Conservation (phyloP, 352 stramenopile genomes). For the Phytophthora pisi region DNA sequence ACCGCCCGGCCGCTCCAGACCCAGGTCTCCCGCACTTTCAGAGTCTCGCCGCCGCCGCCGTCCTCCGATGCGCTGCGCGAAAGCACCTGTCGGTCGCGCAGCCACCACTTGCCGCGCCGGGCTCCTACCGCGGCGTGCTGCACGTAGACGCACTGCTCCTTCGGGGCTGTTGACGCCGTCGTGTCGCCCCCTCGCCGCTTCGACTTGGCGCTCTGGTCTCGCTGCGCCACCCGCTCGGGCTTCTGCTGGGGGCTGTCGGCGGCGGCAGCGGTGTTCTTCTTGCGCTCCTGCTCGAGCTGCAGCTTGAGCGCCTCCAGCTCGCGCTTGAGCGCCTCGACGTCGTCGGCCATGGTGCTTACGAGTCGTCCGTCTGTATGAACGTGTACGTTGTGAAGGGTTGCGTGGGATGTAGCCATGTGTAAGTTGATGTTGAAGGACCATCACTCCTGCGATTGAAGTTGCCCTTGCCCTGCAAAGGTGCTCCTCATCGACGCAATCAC, state of each 20-base stretch:
- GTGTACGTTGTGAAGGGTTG: constrained; percentile 14
- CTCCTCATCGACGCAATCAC: neutral
- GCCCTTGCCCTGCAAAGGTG: neutral
- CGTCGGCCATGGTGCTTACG: constrained; percentile 31
- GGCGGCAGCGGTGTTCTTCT: constrained; percentile 22
- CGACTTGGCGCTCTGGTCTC: constrained; percentile 5
- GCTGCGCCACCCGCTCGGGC: constrained; percentile 10
- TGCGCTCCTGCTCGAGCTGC: constrained; percentile 53
- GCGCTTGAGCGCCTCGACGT: constrained; percentile 55
- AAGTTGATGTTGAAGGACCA: constrained; percentile 54
- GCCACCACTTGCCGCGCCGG: constrained; percentile 70
- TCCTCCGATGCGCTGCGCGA: constrained; percentile 41
- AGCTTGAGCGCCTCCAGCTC: constrained; percentile 64
- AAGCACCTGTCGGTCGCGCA: constrained; percentile 64
- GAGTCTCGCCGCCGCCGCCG: constrained; percentile 25
- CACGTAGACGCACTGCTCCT: constrained; percentile 23
- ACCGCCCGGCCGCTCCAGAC: constrained; percentile 66
- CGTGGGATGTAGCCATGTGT: constrained; percentile 41
- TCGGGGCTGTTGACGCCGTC: constrained; percentile 3
- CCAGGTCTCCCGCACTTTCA: constrained; percentile 74
- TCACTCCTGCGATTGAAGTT: constrained; percentile 30
- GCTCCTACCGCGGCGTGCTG: constrained; percentile 50
- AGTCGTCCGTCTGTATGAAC: neutral
- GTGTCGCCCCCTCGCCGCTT: constrained; percentile 9
- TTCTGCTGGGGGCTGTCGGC: constrained; percentile 5